A percentile compares a stretch with the other conserved stretches of the same genome.
Evolutionary conservation across 306 rosid genomes (phyloP).

Genomic region (Corylus avellana): DNA sequence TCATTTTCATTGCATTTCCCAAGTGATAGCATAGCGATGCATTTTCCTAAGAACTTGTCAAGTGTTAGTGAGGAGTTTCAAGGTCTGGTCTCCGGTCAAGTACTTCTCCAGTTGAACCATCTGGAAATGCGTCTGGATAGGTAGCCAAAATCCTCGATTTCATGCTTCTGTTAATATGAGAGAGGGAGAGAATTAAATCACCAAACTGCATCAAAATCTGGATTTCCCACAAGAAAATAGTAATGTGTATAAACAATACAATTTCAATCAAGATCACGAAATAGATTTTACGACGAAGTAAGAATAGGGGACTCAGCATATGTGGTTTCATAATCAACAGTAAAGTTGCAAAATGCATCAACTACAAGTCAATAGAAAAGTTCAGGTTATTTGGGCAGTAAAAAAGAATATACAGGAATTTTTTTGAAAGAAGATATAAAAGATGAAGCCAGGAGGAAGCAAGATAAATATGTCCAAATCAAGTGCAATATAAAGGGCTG

Average conservation of each 20-base stretch:
- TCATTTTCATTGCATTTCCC: not conserved
- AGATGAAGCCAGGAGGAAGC: not conserved
- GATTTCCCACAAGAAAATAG: not conserved
- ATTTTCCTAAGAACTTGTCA: not conserved
- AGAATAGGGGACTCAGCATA: not conserved
- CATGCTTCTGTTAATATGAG: constrained; percentile 58
- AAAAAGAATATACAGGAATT: not conserved
- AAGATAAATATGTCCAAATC: not conserved
- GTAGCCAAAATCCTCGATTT: constrained; percentile 70
- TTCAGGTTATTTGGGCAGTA: not conserved
- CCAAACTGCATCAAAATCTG: not conserved
- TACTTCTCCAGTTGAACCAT: constrained; percentile 46
- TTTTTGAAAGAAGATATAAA: not conserved
- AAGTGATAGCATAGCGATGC: not conserved
- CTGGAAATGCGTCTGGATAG: constrained; percentile 86
- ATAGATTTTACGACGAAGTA: not conserved
- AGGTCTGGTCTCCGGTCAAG: constrained; percentile 87
- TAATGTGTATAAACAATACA: not conserved
- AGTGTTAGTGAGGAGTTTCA: constrained; percentile 62
- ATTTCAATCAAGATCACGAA: not conserved
- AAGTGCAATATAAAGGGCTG: not conserved
- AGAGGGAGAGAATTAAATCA: not conserved
- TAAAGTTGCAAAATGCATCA: not conserved
- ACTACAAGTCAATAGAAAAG: not conserved
- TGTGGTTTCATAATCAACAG: not conserved